Evolutionary conservation across 345 rosid species (phyloP), one percentile per base, ranked within the genome.

Genomic region (Clarkia xantiana): DNA sequence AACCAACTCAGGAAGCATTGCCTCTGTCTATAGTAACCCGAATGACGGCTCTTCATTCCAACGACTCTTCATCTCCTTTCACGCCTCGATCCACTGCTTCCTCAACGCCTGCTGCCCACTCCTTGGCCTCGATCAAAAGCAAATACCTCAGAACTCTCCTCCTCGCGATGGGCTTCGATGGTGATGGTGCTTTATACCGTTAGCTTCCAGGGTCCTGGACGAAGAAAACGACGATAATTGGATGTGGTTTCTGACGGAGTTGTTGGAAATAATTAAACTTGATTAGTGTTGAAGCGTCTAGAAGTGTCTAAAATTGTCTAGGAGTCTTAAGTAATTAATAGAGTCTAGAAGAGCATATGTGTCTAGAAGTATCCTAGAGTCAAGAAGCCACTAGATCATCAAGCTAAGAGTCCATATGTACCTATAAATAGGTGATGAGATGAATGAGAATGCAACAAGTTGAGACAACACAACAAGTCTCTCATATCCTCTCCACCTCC

Each of bases 231-330:
- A 91, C 29, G 98, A 91, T 55, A 91, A 79, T 42, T 91, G 96
- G 96, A 86, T 86, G 96, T 91, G 98, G 98, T 91, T 91, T 71
- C 74, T 91, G 11, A 79, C 93, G 22, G 96, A 86, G n/a, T n/a
- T n/a, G n/a, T n/a, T n/a, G n/a, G n/a, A n/a, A n/a, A n/a, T n/a
- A n/a, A n/a, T n/a, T n/a, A n/a, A n/a, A n/a, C n/a, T n/a, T n/a
- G n/a, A n/a, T n/a, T n/a, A n/a, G n/a, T n/a, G n/a, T n/a, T n/a
- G n/a, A n/a, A n/a, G n/a, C n/a, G n/a, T n/a, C n/a, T n/a, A n/a
- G n/a, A n/a, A n/a, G n/a, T n/a, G n/a, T n/a, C n/a, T n/a, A n/a
- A n/a, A n/a, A n/a, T n/a, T n/a, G n/a, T n/a, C n/a, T n/a, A n/a
- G n/a, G n/a, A n/a, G n/a, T n/a, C n/a, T n/a, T n/a, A n/a, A n/a